Evolutionary conservation across 2,329 filamentous ascomycete species (phyloP), one percentile per base, ranked within the genome.

Genomic region (Aspergillus sp.): DNA sequence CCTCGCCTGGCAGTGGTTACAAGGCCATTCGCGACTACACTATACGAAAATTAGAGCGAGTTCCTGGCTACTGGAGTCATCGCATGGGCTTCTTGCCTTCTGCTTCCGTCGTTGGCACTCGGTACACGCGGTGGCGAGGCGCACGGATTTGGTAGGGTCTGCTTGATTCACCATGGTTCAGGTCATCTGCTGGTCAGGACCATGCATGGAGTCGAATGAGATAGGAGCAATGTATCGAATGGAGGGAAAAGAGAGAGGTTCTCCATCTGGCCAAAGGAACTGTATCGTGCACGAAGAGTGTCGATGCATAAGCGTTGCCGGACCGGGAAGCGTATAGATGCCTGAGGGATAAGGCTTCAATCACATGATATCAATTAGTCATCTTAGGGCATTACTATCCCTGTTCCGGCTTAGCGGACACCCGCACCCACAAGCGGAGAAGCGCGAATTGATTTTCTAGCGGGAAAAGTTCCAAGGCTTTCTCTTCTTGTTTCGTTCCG

Each of bases 81-180:
- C 35, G 22, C 22, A 11, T n/a, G 35, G 35, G 13, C 16, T 43
- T 45, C 64, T 59, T 64, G 71, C 76, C 71, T 78, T 79, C 57
- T 80, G 78, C 62, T 80, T 80, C 40, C 77, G 72, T 8, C 77
- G 71, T 54, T 78, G 76, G 56, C 78, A 80, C 58, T 80, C 76
- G 2, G 72, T 69, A 62, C 77, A 80, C 4, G 76, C 58, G 51
- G 60, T 53, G 16, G 58, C 53, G 14, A 53, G 38, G n/a, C 60
- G 57, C 35, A 52, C 36, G 20, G 56, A 17, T 38, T 54, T 63
- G 3, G 45, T 51, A 11, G 50, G 42, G 16, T 46, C 55, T 16
- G 49, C 26, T 5, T 19, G 45, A 14, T 51, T 35, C 14, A 38
- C 49, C 51, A 56, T 54, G 35, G 14, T 4, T 38, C 35, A 17